Evolutionary conservation across 148 eudicot genomes (phyloP).

Genomic region (Euryodendron excelsum): DNA sequence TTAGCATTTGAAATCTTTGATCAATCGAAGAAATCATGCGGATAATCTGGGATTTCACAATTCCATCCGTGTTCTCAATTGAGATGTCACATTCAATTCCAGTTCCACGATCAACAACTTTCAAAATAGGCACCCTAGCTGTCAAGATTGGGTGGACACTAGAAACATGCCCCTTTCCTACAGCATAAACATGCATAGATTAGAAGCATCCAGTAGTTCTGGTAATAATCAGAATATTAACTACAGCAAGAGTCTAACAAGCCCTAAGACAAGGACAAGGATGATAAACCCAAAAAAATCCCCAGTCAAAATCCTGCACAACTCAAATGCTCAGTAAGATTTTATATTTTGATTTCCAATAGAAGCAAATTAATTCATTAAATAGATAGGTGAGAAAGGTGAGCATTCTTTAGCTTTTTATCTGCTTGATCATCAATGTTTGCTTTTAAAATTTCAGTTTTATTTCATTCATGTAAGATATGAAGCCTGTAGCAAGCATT

Average conservation of each 20-base stretch:
- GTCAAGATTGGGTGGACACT: slow-evolving; percentile 54
- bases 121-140: slow-evolving; percentile 87
- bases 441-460: not conserved
- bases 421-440: not conserved
- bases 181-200: slow-evolving; percentile 17
- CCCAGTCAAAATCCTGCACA: not conserved
- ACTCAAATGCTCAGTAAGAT: not conserved
- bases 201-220: slow-evolving; percentile 3
- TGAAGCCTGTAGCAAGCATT: no score
- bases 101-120: slow-evolving; percentile 80
- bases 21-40: slow-evolving; percentile 65
- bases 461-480: not conserved
- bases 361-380: not conserved
- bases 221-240: not conserved
- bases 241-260: not conserved
- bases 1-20: slow-evolving; percentile 74
- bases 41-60: slow-evolving; percentile 68
- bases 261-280: not conserved
- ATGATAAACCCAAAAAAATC: not conserved
- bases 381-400: not conserved
- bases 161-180: slow-evolving; percentile 60
- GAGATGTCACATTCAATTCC: slow-evolving; percentile 92
- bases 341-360: not conserved
- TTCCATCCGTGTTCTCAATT: slow-evolving; percentile 83
- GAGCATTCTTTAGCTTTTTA: not conserved